Percentiles rank a stretch among this genome's conserved stretches.
These are phyloP conservation scores for Pythium volutum DNA, from an alignment of 352 stramenopile species.

Conservation along the genomic window DNA sequence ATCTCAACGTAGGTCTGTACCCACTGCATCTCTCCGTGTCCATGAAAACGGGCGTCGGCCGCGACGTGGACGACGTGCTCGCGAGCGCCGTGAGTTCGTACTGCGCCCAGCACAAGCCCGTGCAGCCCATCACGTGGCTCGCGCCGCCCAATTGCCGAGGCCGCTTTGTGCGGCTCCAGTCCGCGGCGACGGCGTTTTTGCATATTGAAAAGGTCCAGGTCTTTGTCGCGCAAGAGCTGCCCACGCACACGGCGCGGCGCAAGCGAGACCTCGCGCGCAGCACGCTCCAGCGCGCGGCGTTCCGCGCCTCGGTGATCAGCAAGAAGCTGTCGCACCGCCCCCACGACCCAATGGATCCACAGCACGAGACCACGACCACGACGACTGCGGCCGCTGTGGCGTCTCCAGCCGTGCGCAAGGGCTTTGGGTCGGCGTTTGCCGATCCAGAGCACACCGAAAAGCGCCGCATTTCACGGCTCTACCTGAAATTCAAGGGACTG, in stretches of 20 bases:
- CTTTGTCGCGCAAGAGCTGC: slow-evolving; percentile 34
- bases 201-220: slow-evolving; percentile 65
- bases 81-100: slow-evolving; percentile 44
- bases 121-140: slow-evolving; percentile 39
- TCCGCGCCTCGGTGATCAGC: slow-evolving; percentile 49
- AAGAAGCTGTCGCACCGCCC: slow-evolving; percentile 11
- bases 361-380: too few relatives aligned
- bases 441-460: slow-evolving; percentile 53
- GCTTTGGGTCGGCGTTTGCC: slow-evolving; percentile 6
- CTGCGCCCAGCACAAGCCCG: slow-evolving; percentile 28
- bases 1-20: slow-evolving; percentile 30
- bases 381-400: neutral
- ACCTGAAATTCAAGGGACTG: slow-evolving; percentile 54
- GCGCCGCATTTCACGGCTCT: slow-evolving; percentile 55
- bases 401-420: neutral
- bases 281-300: slow-evolving; percentile 47
- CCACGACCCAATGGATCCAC: too few relatives aligned
- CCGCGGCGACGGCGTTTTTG: slow-evolving; percentile 37
- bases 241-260: slow-evolving; percentile 10
- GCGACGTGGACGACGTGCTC: slow-evolving; percentile 58
- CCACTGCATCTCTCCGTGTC: slow-evolving; percentile 54
- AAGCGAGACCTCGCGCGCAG: slow-evolving; percentile 15
- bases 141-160: slow-evolving; percentile 50
- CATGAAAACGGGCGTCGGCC: slow-evolving; percentile 60
- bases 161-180: slow-evolving; percentile 59